A percentile compares a stretch with the other conserved stretches of the same genome.
Conservation (phyloP, 257 asterid genomes). For the Jacaranda copaia region DNA sequence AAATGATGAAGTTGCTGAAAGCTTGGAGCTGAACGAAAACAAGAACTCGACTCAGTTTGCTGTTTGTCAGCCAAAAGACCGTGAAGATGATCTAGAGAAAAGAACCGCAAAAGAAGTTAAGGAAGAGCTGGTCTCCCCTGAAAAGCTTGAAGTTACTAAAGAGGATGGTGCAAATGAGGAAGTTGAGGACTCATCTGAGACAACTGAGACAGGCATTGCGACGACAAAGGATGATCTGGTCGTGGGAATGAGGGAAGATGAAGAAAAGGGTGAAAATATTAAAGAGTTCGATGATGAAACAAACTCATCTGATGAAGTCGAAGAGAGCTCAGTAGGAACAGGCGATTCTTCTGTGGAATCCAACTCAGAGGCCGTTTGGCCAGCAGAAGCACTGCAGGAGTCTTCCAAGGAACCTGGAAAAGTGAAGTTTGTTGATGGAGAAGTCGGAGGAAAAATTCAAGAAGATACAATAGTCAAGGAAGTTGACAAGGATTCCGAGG, state of each 20-base stretch:
- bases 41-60: background rate
- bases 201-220: background rate
- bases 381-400: constrained; percentile 41
- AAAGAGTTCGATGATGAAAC: constrained; percentile 31
- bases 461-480: constrained; percentile 37
- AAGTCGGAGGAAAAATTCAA: constrained; percentile 41
- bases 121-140: constrained; percentile 23
- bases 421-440: constrained; percentile 37
- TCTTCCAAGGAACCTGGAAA: constrained; percentile 14
- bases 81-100: constrained; percentile 6
- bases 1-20: background rate
- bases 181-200: constrained; percentile 30
- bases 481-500: background rate
- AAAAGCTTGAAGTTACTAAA: background rate
- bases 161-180: constrained; percentile 29
- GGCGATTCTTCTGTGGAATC: constrained; percentile 48
- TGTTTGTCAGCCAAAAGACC: constrained; percentile 26
- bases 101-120: background rate
- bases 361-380: constrained; percentile 49
- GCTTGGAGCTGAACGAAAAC: constrained; percentile 22
- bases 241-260: constrained; percentile 23
- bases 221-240: background rate
- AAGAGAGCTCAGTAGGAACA: constrained; percentile 45
- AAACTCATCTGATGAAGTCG: constrained; percentile 40
- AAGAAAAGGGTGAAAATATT: constrained; percentile 20